Evolutionary conservation across 148 eudicot species (phyloP).

Genomic region (Diospyros kaki): DNA sequence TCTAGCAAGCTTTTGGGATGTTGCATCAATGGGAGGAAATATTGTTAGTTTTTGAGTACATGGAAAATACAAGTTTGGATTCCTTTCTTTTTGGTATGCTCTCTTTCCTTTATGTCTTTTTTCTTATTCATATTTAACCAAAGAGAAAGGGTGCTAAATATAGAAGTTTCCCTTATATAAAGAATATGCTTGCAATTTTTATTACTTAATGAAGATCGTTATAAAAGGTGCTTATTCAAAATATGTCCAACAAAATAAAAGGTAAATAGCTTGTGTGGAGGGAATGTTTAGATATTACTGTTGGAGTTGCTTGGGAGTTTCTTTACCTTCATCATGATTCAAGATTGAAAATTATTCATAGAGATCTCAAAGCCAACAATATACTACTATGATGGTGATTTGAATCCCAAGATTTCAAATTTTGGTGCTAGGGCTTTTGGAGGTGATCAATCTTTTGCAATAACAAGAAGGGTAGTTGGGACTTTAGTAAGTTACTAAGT

Average conservation of each 20-base stretch:
- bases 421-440: slow-evolving; percentile 15
- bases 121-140: not conserved
- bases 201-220: not conserved
- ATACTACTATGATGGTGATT: not conserved
- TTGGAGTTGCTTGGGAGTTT: not conserved
- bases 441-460: slow-evolving; percentile 6
- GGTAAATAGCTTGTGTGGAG: not conserved
- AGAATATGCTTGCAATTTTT: not conserved
- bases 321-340: slow-evolving; percentile 8
- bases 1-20: slow-evolving; percentile 14
- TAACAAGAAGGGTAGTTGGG: slow-evolving; percentile 12
- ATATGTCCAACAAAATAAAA: not conserved
- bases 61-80: not conserved
- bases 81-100: not conserved
- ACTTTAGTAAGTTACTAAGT: slow-evolving; percentile 6
- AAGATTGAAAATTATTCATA: slow-evolving; percentile 12
- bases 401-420: slow-evolving; percentile 17
- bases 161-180: no score
- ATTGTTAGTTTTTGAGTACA: not conserved
- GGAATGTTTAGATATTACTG: not conserved
- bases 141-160: not conserved
- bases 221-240: no score
- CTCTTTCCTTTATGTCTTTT: not conserved
- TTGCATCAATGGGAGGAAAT: not conserved
- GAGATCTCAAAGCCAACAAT: slow-evolving; percentile 16